A percentile compares a stretch with the other conserved stretches of the same genome.
Conservation (phyloP, 148 eudicot species). For the Diospyros kaki region DNA sequence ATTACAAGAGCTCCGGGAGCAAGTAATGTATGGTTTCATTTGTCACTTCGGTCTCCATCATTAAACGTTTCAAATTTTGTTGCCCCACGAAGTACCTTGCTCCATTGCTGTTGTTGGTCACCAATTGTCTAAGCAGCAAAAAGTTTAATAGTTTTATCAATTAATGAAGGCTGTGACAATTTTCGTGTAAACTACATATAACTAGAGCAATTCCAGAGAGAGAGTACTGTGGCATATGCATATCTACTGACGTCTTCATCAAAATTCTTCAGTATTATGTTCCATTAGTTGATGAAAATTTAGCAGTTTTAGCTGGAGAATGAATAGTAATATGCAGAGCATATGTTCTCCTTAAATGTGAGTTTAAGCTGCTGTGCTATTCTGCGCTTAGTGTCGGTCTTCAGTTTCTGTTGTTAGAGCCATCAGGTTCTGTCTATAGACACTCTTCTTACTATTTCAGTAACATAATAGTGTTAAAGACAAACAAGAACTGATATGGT, state of each 20-base stretch:
- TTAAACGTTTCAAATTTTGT: neutral
- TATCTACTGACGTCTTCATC: neutral
- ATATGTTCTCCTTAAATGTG: no score
- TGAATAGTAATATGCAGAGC: neutral
- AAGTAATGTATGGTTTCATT: constrained; percentile 62
- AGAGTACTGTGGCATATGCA: neutral
- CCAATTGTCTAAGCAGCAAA: no score
- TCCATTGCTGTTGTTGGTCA: neutral
- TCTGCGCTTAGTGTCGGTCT: no score
- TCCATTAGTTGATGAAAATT: no score
- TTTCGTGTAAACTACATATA: neutral
- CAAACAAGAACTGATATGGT: no score
- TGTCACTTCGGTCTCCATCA: neutral
- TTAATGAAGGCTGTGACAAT: neutral
- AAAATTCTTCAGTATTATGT: neutral
- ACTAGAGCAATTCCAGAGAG: neutral
- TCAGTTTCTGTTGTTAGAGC: no score
- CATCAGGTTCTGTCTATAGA: no score
- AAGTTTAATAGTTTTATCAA: no score
- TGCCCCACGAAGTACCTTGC: neutral
- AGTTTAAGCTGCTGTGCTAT: no score
- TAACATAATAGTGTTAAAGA: no score
- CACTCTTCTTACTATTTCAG: no score
- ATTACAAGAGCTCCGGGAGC: constrained; percentile 57
- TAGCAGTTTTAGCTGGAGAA: no score